These are phyloP conservation scores for Pascua guehoae DNA, from an alignment of 1,284 basidiomycete genomes.

Conservation along the genomic window DNA sequence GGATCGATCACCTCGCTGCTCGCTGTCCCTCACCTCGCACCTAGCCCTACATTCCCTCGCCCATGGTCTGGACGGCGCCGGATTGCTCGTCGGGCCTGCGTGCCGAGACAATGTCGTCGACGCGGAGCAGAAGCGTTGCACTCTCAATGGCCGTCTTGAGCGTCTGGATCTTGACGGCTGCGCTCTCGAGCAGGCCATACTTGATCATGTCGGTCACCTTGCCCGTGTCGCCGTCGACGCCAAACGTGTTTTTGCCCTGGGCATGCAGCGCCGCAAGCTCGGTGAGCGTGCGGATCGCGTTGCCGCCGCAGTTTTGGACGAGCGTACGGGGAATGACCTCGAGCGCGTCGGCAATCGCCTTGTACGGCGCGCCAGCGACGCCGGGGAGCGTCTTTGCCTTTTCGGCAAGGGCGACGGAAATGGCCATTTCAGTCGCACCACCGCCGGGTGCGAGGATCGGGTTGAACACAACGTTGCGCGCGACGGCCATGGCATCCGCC, in stretches of 20 bases:
- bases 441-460: slow-evolving; percentile 88
- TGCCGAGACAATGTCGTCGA: slow-evolving; percentile 92
- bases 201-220: slow-evolving; percentile 93
- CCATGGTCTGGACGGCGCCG: slow-evolving; percentile 47
- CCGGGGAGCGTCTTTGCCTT: slow-evolving; percentile 76
- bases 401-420: slow-evolving; percentile 81
- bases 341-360: slow-evolving; percentile 91
- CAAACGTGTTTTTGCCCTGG: slow-evolving; percentile 83
- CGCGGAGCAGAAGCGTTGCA: slow-evolving; percentile 83
- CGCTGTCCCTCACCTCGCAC: slow-evolving; percentile 7
- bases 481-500: slow-evolving; percentile 95
- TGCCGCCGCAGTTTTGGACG: slow-evolving; percentile 93
- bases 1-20: not conserved
- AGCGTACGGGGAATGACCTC: slow-evolving; percentile 95
- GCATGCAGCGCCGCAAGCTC: slow-evolving; percentile 88
- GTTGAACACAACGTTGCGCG: slow-evolving; percentile 95
- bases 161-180: slow-evolving; percentile 96
- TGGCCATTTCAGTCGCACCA: slow-evolving; percentile 97
- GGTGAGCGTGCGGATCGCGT: slow-evolving; percentile 87
- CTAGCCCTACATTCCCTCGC: slow-evolving; percentile 21
- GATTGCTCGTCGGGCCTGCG: slow-evolving; percentile 49
- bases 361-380: slow-evolving; percentile 84
- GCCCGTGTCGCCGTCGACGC: slow-evolving; percentile 91
- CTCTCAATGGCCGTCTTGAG: slow-evolving; percentile 97
- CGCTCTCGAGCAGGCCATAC: slow-evolving; percentile 90